Base-by-base conservation (phyloP, 164 flowering plant genomes). In the Warburgia ugandensis region DNA sequence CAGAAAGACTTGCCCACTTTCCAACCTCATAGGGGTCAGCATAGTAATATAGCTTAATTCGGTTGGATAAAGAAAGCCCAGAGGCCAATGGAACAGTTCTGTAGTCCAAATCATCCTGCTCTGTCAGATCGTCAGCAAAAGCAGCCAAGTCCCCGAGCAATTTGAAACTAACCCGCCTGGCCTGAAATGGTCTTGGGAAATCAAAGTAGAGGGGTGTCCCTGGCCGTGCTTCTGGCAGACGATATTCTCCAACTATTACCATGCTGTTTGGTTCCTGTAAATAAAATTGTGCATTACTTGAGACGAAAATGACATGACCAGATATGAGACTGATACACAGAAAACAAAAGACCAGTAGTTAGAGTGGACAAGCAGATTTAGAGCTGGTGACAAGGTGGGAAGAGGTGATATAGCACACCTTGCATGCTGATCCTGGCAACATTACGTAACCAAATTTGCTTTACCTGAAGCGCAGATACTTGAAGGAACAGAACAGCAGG, bases 161-260 rank as follows among this genome's bases (percentile, higher is more conserved):
- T 55, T 70, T 76, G 66, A 88, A 88, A 27, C 67, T 56, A 51
- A 92, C 55, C 27, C 79, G 61, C 9, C 75, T 78, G 26, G 86
- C 68, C 57, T 70, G 87, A 56, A 86, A 45, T 29, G 46, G 68
- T 61, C 78, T 75, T 2, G 94, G 91, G 60, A 88, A 88, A 63
- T 92, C 97, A 53, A 84, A 94, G 75, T 89, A 92, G 89, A 88
- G 74, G 17, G 83, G 68, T 38, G 92, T 88, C 45, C 94, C 91
- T 22, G 80, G 58, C 59, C 69, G 79, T 13, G 79, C 77, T 59
- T 80, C 95, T 21, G 97, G 97, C 55, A 92, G 54, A 36, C 92
- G 82, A 49, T 77, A 83, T 61, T 90, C 92, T 2, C 75, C 96
- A 40, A 90, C 59, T 7, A 67, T 77, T 2, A 84, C 80, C 71